Evolutionary conservation across 345 rosid species (phyloP), one percentile per base, ranked within the genome.

Genomic region (Pistacia vera): DNA sequence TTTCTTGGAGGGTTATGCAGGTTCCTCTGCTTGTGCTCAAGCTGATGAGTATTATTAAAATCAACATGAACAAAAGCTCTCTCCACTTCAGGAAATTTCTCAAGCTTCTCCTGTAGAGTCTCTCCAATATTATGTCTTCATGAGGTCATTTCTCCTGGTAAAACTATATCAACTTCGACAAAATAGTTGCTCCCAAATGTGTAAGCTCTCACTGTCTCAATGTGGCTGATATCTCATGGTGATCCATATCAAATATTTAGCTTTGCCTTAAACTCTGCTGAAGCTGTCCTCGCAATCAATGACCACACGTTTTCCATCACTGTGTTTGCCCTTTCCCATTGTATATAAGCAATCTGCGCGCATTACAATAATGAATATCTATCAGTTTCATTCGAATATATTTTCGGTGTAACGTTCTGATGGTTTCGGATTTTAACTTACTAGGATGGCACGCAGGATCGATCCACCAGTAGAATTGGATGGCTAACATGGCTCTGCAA

Each of bases 301-400:
- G 83, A 82, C 86, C 85, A 74, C 1, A 88, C 88, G 70, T 88
- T 88, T 60, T 88, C 88, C 86, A 81, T 81, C 55, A 88, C 91
- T 2, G 89, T 86, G 5, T 68, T 81, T 9, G 82, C 72, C 91
- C 91, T 85, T 86, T 38, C 80, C 62, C 54, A 86, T 86, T 36
- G 88, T 88, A 28, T 86, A 86, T 17, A 88, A 35, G 91, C 88
- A 64, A 88, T 86, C 91, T 88, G 83, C 30, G 2, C 30, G 30
- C 81, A 82, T 13, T 5, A 8, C 16, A 14, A 17, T 4, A 10
- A n/a, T 14, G 17, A 4, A 28, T 16, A n/a, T 6, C 25, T 41
- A 41, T 41, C 46, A 41, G 46, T 41, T 41, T 41, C 46, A 36
- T 36, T 36, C 41, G 5, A 36, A 36, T 36, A 36, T 36, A 1